These are phyloP conservation scores for Fonsecaea pugnacius DNA, from an alignment of 2,329 filamentous ascomycete genomes.

Conservation along the genomic window DNA sequence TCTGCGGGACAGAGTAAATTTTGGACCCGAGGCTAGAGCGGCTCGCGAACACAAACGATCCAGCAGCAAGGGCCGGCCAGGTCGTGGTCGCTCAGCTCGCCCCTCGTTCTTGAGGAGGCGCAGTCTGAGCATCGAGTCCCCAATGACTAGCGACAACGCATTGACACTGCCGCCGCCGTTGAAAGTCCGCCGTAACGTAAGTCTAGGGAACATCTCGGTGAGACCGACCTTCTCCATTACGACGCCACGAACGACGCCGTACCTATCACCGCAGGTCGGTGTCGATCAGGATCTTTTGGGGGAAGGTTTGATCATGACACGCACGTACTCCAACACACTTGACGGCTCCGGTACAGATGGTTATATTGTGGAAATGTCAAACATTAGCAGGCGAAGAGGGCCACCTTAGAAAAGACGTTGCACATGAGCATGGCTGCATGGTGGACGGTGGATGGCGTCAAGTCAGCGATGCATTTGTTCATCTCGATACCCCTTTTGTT, in stretches of 20 bases:
- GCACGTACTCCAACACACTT: constrained; percentile 9
- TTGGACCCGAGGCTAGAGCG: constrained; percentile 33
- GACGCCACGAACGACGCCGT: constrained; percentile 26
- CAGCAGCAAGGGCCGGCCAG: constrained; percentile 25
- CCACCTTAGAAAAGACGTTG: background rate
- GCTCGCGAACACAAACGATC: constrained; percentile 29
- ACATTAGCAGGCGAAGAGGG: background rate
- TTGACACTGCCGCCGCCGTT: constrained; percentile 7
- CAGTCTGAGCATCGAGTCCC: constrained; percentile 32
- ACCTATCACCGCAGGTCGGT: constrained; percentile 25
- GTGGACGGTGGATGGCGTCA: constrained; percentile 1
- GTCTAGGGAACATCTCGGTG: constrained; percentile 28
- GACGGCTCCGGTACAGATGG: background rate
- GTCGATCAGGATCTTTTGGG: constrained; percentile 23
- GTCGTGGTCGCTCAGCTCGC: constrained; percentile 29
- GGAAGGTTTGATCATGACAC: constrained; percentile 29
- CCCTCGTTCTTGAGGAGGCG: constrained; percentile 29
- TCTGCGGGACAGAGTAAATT: constrained; percentile 31
- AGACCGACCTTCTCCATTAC: constrained; percentile 21
- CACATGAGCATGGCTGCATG: constrained; percentile 1
- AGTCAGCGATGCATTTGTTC: constrained; percentile 3
- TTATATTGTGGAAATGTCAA: background rate
- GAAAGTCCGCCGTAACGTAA: constrained; percentile 32
- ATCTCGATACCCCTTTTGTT: constrained; percentile 22
- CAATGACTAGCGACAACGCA: constrained; percentile 14